phyloP scores from a whole-genome alignment of 768 basidiomycete species.

The Piloderma croceum region DNA sequence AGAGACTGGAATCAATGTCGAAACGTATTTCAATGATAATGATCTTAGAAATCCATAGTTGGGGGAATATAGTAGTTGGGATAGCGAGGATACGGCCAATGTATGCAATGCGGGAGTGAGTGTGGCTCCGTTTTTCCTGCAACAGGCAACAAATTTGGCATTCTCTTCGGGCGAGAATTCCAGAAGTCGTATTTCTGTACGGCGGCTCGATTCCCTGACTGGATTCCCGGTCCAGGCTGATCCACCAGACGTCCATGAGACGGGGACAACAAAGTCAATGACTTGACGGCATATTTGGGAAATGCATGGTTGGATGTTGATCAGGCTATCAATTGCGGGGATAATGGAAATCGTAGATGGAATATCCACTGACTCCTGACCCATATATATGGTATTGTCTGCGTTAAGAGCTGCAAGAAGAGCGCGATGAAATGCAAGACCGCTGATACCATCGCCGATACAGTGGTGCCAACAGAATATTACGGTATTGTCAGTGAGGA shows the following conservation, averaged over 20 bases:
- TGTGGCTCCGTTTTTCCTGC: constrained; percentile 26
- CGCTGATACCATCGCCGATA: constrained; percentile 37
- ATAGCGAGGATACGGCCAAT: constrained; percentile 23
- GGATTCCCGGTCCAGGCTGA: constrained; percentile 29
- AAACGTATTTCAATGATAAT: too few species aligned
- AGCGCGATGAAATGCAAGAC: constrained; percentile 31
- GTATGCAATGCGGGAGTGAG: constrained; percentile 28
- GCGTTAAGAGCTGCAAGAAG: constrained; percentile 27
- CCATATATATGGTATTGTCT: not conserved
- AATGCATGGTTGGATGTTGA: constrained; percentile 23
- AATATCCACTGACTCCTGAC: constrained; percentile 10
- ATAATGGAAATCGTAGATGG: constrained; percentile 13
- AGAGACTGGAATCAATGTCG: constrained; percentile 26
- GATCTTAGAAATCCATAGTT: constrained; percentile 7
- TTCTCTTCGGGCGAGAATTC: constrained; percentile 18
- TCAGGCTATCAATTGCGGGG: constrained; percentile 24
- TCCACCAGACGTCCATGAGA: constrained; percentile 19
- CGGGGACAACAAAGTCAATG: constrained; percentile 23
- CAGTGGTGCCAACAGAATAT: constrained; percentile 33
- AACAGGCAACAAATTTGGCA: constrained; percentile 17
- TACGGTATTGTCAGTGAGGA: constrained; percentile 28
- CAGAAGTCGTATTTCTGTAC: constrained; percentile 24
- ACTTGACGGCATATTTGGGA: constrained; percentile 19
- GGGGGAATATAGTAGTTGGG: constrained; percentile 17
- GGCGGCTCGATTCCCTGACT: constrained; percentile 14